phyloP scores from a whole-genome alignment of 345 rosid genomes.

The Murraya koenigii region DNA sequence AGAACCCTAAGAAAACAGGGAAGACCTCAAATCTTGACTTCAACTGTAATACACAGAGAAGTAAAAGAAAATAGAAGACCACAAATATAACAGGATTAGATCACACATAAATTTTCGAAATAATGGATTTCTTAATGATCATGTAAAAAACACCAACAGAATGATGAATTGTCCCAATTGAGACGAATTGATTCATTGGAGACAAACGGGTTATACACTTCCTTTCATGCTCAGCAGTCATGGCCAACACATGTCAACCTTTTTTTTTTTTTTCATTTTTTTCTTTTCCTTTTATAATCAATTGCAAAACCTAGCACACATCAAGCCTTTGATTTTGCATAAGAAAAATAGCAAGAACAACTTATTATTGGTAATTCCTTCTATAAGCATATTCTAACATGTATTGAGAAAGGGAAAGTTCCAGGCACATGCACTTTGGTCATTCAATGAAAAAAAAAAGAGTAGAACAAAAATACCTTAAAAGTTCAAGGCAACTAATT shows the following conservation, averaged over 20 bases:
- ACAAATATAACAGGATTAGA: neutral
- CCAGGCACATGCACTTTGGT: neutral
- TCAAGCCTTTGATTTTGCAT: neutral
- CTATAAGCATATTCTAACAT: neutral
- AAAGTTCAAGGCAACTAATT: neutral
- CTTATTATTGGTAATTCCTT: neutral
- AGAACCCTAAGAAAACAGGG: neutral
- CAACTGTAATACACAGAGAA: neutral
- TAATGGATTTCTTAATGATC: neutral
- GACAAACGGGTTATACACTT: neutral
- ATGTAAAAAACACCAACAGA: too few species aligned
- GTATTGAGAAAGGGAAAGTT: neutral
- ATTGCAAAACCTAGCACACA: neutral
- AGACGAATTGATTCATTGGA: neutral
- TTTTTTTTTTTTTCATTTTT: too few species aligned
- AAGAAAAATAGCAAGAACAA: neutral
- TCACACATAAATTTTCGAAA: neutral
- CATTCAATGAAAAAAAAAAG: neutral
- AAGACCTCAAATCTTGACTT: neutral
- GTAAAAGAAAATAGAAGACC: neutral
- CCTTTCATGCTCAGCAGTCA: neutral
- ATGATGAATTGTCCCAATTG: neutral
- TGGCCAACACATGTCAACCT: too few species aligned
- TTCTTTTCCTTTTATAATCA: neutral
- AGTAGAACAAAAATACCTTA: too few species aligned